These are phyloP conservation scores for Fusarium sp. DNA, from an alignment of 2,329 filamentous ascomycete genomes.

Conservation along the genomic window DNA sequence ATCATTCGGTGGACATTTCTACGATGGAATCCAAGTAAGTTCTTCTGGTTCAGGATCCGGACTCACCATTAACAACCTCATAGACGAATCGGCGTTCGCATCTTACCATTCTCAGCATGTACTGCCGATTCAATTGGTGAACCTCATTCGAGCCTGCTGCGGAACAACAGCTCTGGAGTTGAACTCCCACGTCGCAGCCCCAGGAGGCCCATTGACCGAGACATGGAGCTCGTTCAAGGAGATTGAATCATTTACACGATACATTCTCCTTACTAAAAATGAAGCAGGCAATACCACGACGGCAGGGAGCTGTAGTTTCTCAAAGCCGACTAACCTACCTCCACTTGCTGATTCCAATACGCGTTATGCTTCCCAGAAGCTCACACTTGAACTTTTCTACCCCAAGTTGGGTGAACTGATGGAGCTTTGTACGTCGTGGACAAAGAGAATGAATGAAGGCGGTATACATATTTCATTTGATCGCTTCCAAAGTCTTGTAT, in stretches of 20 bases:
- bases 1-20: conserved; percentile 84
- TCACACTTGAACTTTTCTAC: conserved; percentile 64
- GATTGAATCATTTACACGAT: conserved; percentile 60
- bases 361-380: conserved; percentile 58
- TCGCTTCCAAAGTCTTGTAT: conserved; percentile 63
- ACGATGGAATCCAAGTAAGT: conserved; percentile 83
- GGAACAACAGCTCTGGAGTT: conserved; percentile 58
- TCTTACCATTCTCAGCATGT: conserved; percentile 72
- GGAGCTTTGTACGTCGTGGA: conserved; percentile 61
- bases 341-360: conserved; percentile 47
- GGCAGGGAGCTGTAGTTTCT: background rate
- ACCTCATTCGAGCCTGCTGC: conserved; percentile 76
- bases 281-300: background rate
- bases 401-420: conserved; percentile 64
- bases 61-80: conserved; percentile 4
- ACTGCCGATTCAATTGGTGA: conserved; percentile 72
- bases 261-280: conserved; percentile 64
- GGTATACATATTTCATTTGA: conserved; percentile 63
- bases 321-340: conserved; percentile 14
- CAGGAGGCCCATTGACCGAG: conserved; percentile 62
- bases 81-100: conserved; percentile 76
- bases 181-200: conserved; percentile 49
- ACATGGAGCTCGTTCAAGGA: conserved; percentile 59
- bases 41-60: background rate
- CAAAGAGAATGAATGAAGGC: conserved; percentile 56